Conservation (phyloP, 306 rosid species). For the Prinsepia uniflora region DNA sequence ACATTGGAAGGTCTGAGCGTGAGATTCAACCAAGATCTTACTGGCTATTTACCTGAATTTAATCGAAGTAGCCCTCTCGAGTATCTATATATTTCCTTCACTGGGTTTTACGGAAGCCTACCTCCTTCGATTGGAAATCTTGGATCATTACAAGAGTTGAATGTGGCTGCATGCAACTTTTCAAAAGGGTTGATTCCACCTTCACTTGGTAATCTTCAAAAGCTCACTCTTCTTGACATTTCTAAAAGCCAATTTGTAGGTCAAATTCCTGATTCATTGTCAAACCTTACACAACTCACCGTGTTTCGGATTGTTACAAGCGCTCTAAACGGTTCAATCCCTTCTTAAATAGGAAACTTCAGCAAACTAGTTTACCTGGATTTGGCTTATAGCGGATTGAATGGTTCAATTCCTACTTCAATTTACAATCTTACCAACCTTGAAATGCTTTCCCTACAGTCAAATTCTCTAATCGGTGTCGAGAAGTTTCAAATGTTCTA, state of each 20-base stretch:
- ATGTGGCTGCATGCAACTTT: too few species aligned
- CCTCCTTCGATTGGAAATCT: not conserved
- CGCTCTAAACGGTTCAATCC: not conserved
- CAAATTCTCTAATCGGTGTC: not conserved
- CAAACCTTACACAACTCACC: constrained; percentile 1
- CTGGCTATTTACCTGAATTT: constrained; percentile 16
- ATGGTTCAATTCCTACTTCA: not conserved
- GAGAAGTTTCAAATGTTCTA: not conserved
- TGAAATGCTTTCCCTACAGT: rapidly evolving
- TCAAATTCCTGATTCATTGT: constrained; percentile 3
- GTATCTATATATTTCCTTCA: not conserved
- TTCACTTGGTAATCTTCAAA: constrained; percentile 9
- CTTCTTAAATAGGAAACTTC: constrained; percentile 14
- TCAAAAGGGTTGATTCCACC: too few species aligned
- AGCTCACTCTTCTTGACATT: constrained; percentile 5
- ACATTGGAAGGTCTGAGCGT: not conserved
- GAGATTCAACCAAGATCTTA: not conserved
- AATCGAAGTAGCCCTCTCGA: not conserved
- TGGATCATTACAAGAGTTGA: too few species aligned
- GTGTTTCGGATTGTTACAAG: rapidly evolving
- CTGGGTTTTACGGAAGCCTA: not conserved
- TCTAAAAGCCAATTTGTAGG: not conserved
- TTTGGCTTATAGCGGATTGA: rapidly evolving
- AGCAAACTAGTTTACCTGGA: rapidly evolving
- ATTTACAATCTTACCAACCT: constrained; percentile 1